phyloP scores from a whole-genome alignment of 2,329 filamentous ascomycete species.

The Annulohypoxylon truncatum region DNA sequence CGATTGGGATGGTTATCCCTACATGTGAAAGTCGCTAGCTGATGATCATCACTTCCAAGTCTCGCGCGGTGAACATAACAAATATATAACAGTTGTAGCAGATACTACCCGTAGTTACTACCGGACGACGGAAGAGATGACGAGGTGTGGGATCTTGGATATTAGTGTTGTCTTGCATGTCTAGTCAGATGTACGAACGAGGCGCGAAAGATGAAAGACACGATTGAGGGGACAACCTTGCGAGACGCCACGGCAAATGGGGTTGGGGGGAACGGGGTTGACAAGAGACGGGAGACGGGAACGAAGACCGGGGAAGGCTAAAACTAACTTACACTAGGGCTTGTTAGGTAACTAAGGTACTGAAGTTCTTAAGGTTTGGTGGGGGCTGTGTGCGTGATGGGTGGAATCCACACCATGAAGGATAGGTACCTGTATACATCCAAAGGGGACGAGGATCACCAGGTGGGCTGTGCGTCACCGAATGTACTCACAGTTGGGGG shows the following conservation, averaged over 20 bases:
- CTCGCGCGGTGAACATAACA: neutral
- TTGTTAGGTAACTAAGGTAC: neutral
- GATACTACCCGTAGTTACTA: neutral
- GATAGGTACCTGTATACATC: too few relatives aligned
- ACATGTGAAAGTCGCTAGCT: conserved; percentile 11
- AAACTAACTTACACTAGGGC: neutral
- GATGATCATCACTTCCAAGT: conserved; percentile 17
- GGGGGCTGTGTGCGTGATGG: conserved; percentile 10
- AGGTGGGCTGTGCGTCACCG: conserved; percentile 39
- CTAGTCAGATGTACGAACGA: conserved; percentile 16
- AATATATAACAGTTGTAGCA: neutral
- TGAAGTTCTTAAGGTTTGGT: neutral
- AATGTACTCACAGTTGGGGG: conserved; percentile 22
- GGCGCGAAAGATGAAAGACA: conserved; percentile 3
- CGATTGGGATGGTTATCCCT: conserved; percentile 9
- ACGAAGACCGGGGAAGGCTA: neutral
- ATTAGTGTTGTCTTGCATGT: conserved; percentile 16
- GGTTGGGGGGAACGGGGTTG: neutral
- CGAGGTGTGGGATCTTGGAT: conserved; percentile 11
- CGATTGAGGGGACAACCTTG: conserved; percentile 1
- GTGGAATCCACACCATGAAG: too few relatives aligned
- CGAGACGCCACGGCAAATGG: conserved; percentile 14
- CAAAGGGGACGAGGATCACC: neutral
- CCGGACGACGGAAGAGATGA: neutral
- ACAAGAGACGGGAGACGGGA: conserved; percentile 1